These are phyloP conservation scores for Trypanosoma brucei DNA, from an alignment of 208 protist species.

Conservation along the genomic window DNA sequence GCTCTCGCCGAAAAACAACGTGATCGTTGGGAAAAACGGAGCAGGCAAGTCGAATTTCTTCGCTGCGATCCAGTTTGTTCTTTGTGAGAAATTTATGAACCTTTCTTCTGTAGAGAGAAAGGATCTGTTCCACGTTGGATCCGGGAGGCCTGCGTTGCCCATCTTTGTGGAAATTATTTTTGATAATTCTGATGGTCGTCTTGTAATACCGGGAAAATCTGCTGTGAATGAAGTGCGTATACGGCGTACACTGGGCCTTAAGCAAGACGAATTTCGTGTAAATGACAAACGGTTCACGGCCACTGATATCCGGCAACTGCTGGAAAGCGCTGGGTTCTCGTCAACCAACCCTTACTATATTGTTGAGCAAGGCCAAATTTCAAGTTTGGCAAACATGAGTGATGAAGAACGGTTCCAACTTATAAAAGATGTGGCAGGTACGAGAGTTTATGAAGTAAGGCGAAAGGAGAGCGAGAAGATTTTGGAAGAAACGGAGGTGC, in stretches of 20 bases:
- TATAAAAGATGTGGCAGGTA: conserved; percentile 98
- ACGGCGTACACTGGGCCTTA: conserved; percentile 94
- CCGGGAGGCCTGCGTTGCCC: conserved; percentile 79
- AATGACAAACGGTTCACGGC: conserved; percentile 94
- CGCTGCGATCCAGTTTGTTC: conserved; percentile 95
- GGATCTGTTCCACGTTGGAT: conserved; percentile 93
- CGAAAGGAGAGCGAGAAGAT: conserved; percentile 93
- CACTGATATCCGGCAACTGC: conserved; percentile 91
- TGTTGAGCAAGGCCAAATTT: conserved; percentile 98
- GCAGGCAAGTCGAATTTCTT: conserved; percentile 98
- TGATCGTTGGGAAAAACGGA: conserved; percentile 96
- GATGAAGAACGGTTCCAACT: conserved; percentile 94
- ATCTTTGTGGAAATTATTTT: conserved; percentile 98
- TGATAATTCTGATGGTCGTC: conserved; percentile 96
- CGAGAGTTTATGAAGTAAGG: conserved; percentile 96
- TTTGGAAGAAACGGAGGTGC: conserved; percentile 88
- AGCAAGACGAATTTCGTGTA: conserved; percentile 99
- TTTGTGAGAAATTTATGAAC: conserved; percentile 90
- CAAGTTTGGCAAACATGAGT: conserved; percentile 93
- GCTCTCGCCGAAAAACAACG: conserved; percentile 71
- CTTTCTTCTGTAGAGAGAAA: conserved; percentile 90
- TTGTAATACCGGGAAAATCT: conserved; percentile 87
- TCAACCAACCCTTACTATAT: conserved; percentile 99
- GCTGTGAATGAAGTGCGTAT: conserved; percentile 94
- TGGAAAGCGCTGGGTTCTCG: conserved; percentile 98